Base-by-base conservation (phyloP, 202 grass and related monocot genomes). In the Brachypodium distachyon region DNA sequence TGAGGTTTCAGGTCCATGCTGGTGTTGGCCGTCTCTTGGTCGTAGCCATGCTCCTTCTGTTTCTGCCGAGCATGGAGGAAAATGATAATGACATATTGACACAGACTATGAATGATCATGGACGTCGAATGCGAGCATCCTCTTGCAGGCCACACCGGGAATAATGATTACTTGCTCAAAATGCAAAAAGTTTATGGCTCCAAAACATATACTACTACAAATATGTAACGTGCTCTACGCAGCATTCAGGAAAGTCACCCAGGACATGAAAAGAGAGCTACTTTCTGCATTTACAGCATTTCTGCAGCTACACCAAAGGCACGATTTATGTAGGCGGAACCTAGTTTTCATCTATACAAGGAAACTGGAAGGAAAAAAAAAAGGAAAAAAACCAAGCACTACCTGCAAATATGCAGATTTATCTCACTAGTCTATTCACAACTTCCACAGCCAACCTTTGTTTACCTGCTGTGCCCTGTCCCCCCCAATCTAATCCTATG, bases 401-500 rank as follows among this genome's bases (percentile, higher is more conserved):
- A 57, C 13, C 73, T 87, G 43, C 58, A 73, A 73, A 52, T 36
- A 22, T 52, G 68, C 59, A 78, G 50, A 73, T 60, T 87, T 61
- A 87, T 23, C 63, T 29, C 60, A 41, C 61, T 2, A 26, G 21
- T 54, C 60, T 83, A 87, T 67, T 67, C 72, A 87, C 85, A 83
- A 19, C 43, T 6, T 48, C 19, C 44, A 69, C 42, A 23, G 4
- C 57, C 72, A 62, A 6, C 47, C 32, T 21, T n/a, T 29, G 7
- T 53, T 25, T 25, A 40, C 43, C 7, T 67, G 29, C 73, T n/a
- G n/a, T n/a, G n/a, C n/a, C n/a, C n/a, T n/a, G n/a, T n/a, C n/a
- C n/a, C n/a, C 56, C 58, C 12, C 48, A n/a, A 69, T 26, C 60
- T 77, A 77, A 81, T 61, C 55, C 73, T 56, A 44, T 54, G 77